phyloP scores from a whole-genome alignment of 345 rosid species.

The Populus tremula region DNA sequence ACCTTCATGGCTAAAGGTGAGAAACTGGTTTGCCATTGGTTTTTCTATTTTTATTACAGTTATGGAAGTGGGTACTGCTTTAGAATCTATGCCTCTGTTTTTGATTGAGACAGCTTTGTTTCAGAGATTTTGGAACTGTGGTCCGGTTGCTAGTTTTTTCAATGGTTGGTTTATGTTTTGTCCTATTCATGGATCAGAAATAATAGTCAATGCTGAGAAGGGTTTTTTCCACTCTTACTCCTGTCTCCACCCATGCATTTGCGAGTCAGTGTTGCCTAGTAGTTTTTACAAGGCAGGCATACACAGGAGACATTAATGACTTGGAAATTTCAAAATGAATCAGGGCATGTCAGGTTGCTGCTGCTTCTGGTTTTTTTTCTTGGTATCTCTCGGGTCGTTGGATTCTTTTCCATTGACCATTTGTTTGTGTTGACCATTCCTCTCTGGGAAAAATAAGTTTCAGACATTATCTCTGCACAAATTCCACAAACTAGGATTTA shows the following conservation, averaged over 20 bases:
- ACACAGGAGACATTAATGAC: constrained; percentile 14
- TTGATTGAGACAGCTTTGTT: constrained; percentile 12
- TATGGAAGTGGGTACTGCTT: constrained; percentile 16
- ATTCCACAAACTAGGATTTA: background rate
- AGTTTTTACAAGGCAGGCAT: background rate
- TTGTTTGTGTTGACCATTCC: background rate
- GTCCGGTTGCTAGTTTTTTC: constrained; percentile 22
- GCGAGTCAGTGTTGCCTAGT: background rate
- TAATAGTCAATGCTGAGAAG: background rate
- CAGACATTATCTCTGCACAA: background rate
- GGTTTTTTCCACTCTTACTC: background rate
- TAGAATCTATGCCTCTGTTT: constrained; percentile 4
- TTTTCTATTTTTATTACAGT: constrained; percentile 25
- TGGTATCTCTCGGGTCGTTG: constrained; percentile 2
- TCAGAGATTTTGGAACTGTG: constrained; percentile 9
- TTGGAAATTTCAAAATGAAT: constrained; percentile 14
- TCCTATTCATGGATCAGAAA: constrained; percentile 14
- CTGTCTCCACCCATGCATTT: background rate
- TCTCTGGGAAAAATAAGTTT: background rate
- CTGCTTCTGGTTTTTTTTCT: background rate
- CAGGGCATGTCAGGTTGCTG: background rate
- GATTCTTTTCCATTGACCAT: background rate
- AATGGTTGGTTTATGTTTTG: constrained; percentile 11
- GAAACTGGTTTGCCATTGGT: constrained; percentile 3
- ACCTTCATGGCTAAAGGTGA: constrained; percentile 87